Evolutionary conservation across 2,329 filamentous ascomycete genomes (phyloP).

Genomic region (Paecilomyces sp.): DNA sequence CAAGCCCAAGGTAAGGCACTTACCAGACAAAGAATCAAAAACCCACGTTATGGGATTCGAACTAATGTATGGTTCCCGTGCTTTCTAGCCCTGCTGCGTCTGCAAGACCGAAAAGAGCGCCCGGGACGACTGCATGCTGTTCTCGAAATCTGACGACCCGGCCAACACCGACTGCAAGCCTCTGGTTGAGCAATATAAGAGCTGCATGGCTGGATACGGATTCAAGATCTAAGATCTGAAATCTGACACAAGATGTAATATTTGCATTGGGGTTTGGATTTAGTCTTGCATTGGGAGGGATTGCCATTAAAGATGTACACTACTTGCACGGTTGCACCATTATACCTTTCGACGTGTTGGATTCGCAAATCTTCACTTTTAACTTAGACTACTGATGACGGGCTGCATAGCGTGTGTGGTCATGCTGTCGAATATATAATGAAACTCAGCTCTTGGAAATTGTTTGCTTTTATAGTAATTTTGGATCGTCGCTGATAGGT

Average conservation of each 20-base stretch:
- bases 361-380: neutral
- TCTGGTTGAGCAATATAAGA: slow-evolving; percentile 77
- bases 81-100: slow-evolving; percentile 79
- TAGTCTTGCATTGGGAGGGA: neutral
- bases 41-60: neutral
- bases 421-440: neutral
- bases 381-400: neutral
- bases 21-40: neutral
- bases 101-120: slow-evolving; percentile 91
- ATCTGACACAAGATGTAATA: neutral
- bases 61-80: neutral
- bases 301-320: slow-evolving; percentile 8
- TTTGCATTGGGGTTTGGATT: neutral
- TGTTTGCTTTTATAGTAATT: neutral
- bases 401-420: neutral
- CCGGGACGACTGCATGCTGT: slow-evolving; percentile 98
- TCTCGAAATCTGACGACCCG: slow-evolving; percentile 77
- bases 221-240: slow-evolving; percentile 54
- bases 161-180: slow-evolving; percentile 69
- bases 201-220: slow-evolving; percentile 88
- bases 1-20: slow-evolving; percentile 31
- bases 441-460: slow-evolving; percentile 1
- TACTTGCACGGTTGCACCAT: slow-evolving; percentile 4
- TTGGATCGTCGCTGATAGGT: neutral
- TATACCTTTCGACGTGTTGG: neutral